Evolutionary conservation across 192 early-diverging fungal species (phyloP), one percentile per base, ranked within the genome.

Genomic region (Backusella westeae): DNA sequence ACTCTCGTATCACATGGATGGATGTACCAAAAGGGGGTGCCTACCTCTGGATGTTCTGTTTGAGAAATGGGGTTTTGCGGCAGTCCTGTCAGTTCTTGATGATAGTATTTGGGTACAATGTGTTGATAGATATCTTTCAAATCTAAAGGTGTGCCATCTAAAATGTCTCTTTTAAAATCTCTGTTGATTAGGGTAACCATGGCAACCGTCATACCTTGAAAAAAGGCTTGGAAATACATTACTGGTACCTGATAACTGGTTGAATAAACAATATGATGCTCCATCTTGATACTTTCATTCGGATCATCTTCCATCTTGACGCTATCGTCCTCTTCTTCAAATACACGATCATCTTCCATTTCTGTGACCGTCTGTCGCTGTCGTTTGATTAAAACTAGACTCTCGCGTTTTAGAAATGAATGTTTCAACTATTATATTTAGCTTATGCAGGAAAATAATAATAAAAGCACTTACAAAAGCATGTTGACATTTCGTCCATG

Each of bases 1-100:
- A 75, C 34, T n/a, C 84, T 74, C 19, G 90, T 92, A 32, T 90
- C 84, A 74, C 90, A 92, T 12, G 90, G 90, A 75, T 92, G 90
- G 67, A 92, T 75, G 72, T 84, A 89, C 74, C 80, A 90, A 67
- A 85, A 90, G 0, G 90, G 90, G 0, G 82, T 53, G 10, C 79
- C 79, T 1, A 90, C 67, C 12, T 85, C 44, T 1, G 90, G 90
- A 72, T 92, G 90, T 34, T 92, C 90, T 78, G 86, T 67, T 35
- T 71, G 72, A 78, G 23, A 17, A 71, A 75, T 46, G n/a, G 26
- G 32, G 19, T 35, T 34, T 73, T 36, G 72, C 19, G 72, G n/a
- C 34, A 26, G 34, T 10, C 56, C 70, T 44, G 44, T 32, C 41
- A 35, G 46, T 35, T 67, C 38, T 38, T 46, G 35, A 67, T 42